Conservation (phyloP, 495 filamentous ascomycete genomes). For the Tuber microsphaerosporum region DNA sequence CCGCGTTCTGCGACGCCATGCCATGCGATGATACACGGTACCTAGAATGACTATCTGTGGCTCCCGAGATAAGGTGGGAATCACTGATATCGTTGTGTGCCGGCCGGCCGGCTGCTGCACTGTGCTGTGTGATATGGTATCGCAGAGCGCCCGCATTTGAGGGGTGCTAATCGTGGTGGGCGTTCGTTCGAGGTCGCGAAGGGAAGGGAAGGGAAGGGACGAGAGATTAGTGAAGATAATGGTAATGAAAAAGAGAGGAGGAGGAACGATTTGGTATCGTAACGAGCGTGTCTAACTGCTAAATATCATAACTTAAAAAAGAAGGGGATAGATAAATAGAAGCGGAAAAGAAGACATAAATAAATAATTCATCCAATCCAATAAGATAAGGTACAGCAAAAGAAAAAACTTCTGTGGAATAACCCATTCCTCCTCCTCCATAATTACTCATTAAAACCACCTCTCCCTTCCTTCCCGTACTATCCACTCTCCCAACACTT, state of each 20-base stretch:
- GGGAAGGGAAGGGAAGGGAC: no score
- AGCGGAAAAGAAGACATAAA: background rate
- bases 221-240: background rate
- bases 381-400: background rate
- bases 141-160: background rate
- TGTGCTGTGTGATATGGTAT: background rate
- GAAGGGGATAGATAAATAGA: background rate
- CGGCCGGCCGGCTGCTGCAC: background rate
- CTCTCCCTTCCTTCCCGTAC: background rate
- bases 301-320: background rate
- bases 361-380: background rate
- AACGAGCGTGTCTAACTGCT: background rate
- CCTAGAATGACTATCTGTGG: background rate
- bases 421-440: background rate
- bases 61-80: background rate
- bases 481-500: background rate
- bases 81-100: background rate
- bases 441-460: conserved; percentile 5
- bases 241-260: background rate
- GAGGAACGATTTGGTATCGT: background rate
- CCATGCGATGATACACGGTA: background rate
- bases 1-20: background rate
- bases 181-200: background rate
- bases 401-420: background rate
- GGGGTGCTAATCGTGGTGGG: background rate